Conservation (phyloP, 1,139 yeast genomes). For the Debaryomyces udenii region DNA sequence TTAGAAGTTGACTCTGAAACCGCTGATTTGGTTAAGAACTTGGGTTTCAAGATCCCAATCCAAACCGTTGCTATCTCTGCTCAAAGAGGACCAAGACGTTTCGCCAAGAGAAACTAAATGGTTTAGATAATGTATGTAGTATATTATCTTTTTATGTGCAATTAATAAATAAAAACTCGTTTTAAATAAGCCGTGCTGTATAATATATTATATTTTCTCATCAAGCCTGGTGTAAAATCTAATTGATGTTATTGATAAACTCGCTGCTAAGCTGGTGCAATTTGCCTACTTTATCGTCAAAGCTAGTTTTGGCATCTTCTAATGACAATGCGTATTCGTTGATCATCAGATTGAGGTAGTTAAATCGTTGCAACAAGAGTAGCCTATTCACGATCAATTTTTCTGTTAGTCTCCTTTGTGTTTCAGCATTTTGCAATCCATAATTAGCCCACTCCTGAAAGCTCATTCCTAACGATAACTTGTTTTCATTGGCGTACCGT, state of each 20-base stretch:
- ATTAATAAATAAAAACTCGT: constrained; percentile 13
- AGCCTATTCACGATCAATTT: constrained; percentile 38
- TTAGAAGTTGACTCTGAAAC: constrained; percentile 98
- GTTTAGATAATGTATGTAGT: constrained; percentile 11
- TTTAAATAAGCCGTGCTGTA: constrained; percentile 7
- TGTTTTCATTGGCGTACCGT: constrained; percentile 3
- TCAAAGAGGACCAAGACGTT: constrained; percentile 92
- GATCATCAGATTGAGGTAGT: constrained; percentile 22
- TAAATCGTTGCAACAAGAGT: constrained; percentile 40
- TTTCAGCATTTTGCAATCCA: constrained; percentile 8
- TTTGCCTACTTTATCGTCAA: constrained; percentile 5
- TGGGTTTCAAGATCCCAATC: constrained; percentile 96
- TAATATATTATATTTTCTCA: constrained; percentile 6
- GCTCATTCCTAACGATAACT: constrained; percentile 8
- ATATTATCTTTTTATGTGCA: constrained; percentile 13
- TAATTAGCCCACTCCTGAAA: constrained; percentile 8
- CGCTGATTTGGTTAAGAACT: constrained; percentile 87
- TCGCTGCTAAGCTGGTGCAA: constrained; percentile 6
- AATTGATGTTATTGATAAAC: constrained; percentile 2
- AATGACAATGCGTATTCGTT: constrained; percentile 34
- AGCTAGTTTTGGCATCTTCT: neutral
- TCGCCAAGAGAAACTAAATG: constrained; percentile 87
- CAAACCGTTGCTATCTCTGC: constrained; percentile 91
- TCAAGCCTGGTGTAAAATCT: neutral
- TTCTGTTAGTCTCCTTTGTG: constrained; percentile 25